These are phyloP conservation scores for Carex parvula DNA, from an alignment of 176 grass and related monocot species.

Conservation along the genomic window DNA sequence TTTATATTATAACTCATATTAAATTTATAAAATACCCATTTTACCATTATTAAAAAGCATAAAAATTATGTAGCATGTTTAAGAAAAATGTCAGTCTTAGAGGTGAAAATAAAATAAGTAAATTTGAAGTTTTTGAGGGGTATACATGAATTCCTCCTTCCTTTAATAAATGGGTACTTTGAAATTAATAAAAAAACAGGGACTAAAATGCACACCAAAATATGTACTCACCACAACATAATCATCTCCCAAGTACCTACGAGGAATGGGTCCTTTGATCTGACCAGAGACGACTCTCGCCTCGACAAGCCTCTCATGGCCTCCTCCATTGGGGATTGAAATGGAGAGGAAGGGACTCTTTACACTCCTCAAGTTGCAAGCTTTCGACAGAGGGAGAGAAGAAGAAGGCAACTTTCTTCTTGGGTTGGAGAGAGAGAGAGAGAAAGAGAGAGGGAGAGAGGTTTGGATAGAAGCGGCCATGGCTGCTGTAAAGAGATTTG, in stretches of 20 bases:
- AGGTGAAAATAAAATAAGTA: too few relatives aligned
- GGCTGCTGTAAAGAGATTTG: background rate
- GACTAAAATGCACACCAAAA: background rate
- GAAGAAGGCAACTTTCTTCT: background rate
- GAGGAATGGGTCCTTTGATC: background rate
- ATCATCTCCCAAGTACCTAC: conserved; percentile 6
- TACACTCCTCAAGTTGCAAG: background rate
- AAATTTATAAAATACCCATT: too few relatives aligned
- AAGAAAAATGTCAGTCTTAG: too few relatives aligned
- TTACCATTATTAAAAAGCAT: too few relatives aligned
- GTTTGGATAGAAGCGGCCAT: background rate
- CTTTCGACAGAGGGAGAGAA: background rate
- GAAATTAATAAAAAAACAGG: background rate
- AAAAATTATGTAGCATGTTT: too few relatives aligned
- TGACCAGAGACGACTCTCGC: background rate
- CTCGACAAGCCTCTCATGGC: too few relatives aligned
- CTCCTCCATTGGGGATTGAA: background rate
- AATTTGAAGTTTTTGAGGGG: too few relatives aligned
- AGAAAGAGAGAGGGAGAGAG: background rate
- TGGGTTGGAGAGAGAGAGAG: background rate
- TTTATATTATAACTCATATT: too few relatives aligned
- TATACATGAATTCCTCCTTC: background rate
- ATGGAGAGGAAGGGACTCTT: background rate
- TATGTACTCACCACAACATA: conserved; percentile 18
- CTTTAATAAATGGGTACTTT: background rate